Percentiles rank a stretch among this genome's conserved stretches.
Conservation (phyloP, 116 monocot genomes). For the Trichopus zeylanicus region DNA sequence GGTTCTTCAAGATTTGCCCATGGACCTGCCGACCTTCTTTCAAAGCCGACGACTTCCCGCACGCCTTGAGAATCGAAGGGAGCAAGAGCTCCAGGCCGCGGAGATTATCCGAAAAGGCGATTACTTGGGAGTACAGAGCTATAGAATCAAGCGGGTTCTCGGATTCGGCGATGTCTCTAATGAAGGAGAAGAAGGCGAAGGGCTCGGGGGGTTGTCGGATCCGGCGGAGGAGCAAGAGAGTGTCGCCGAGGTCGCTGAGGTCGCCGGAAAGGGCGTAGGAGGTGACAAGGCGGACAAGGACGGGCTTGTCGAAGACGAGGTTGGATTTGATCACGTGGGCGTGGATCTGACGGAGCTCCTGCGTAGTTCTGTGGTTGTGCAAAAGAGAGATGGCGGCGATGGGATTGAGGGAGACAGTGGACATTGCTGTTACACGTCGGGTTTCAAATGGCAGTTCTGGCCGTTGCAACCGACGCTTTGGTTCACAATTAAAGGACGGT, state of each 20-base stretch:
- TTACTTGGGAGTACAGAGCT: constrained; percentile 10
- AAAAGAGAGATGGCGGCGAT: constrained; percentile 7
- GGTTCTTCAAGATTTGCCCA: constrained; percentile 17
- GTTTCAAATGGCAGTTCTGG: no score
- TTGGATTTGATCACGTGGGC: constrained; percentile 22
- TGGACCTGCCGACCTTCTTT: constrained; percentile 13
- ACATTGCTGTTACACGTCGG: no score
- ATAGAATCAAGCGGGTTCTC: not conserved
- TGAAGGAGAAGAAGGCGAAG: not conserved
- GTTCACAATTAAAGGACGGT: no score
- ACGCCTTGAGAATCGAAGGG: constrained; percentile 17
- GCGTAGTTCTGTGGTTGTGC: not conserved
- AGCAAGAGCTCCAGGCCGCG: constrained; percentile 7
- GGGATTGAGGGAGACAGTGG: no score
- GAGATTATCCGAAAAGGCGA: not conserved
- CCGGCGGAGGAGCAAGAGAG: not conserved
- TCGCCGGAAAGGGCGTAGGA: not conserved
- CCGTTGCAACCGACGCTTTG: no score
- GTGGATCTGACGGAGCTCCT: constrained; percentile 21
- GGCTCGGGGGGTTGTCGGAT: not conserved
- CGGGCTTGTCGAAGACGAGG: not conserved
- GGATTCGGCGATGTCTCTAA: not conserved
- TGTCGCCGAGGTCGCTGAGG: not conserved
- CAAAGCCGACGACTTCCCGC: constrained; percentile 9
- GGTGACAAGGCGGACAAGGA: constrained; percentile 9